phyloP scores from a whole-genome alignment of 2,329 filamentous ascomycete species.

The Talaromyces atroroseus region DNA sequence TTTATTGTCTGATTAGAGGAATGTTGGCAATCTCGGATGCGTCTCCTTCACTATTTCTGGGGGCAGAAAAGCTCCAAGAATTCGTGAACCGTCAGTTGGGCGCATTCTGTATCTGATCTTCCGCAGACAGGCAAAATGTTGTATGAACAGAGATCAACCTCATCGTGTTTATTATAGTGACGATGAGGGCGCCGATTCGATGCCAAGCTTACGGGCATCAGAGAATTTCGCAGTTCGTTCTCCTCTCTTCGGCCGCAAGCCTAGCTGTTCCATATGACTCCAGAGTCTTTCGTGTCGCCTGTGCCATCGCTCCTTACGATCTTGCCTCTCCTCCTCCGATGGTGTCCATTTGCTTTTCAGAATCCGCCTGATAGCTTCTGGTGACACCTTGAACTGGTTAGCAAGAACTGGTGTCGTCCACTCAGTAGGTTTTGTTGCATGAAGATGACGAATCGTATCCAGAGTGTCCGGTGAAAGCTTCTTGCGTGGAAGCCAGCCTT shows the following conservation, averaged over 20 bases:
- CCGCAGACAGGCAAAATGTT: background rate
- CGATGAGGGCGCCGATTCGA: background rate
- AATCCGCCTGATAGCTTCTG: conserved; percentile 82
- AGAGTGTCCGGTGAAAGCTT: conserved; percentile 86
- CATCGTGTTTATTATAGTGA: background rate
- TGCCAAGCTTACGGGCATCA: conserved; percentile 4
- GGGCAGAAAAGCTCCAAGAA: too few species aligned
- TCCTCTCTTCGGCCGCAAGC: conserved; percentile 51
- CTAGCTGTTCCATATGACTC: conserved; percentile 43
- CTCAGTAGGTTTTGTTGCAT: conserved; percentile 67
- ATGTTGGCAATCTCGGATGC: background rate
- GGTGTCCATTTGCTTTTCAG: conserved; percentile 54
- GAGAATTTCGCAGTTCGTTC: background rate
- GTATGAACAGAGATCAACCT: background rate
- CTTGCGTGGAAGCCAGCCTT: conserved; percentile 74
- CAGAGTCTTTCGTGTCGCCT: conserved; percentile 42
- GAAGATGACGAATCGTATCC: conserved; percentile 78
- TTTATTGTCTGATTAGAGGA: background rate
- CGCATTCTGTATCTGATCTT: background rate
- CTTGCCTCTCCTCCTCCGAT: conserved; percentile 32
- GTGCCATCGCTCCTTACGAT: conserved; percentile 41
- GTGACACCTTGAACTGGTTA: conserved; percentile 74
- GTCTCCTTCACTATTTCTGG: too few species aligned
- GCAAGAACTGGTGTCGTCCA: conserved; percentile 73
- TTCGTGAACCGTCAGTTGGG: background rate